Evolutionary conservation across 176 grass and related monocot species (phyloP).

Genomic region (Melocanna baccifera): DNA sequence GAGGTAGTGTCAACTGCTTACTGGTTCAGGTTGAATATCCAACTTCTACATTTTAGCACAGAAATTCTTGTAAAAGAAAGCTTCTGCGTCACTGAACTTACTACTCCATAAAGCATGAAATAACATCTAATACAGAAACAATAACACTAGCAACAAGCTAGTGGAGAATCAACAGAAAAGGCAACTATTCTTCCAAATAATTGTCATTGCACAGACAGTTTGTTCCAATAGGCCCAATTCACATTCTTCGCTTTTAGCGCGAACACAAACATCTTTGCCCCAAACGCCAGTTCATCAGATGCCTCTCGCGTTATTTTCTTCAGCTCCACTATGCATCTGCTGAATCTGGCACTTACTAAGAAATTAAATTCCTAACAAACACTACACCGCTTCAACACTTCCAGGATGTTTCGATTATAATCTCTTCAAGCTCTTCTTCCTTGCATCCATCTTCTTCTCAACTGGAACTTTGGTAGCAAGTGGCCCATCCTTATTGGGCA

Average conservation of each 20-base stretch:
- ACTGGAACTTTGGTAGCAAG: constrained; percentile 31
- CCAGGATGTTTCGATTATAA: constrained; percentile 31
- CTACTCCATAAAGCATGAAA: constrained; percentile 7
- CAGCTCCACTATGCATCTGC: neutral
- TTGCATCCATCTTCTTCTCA: constrained; percentile 84
- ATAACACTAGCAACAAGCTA: neutral
- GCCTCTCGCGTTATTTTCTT: neutral
- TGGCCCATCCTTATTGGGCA: constrained; percentile 46
- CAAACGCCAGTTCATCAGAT: constrained; percentile 1
- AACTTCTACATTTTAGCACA: neutral
- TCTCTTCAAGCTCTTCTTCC: constrained; percentile 97
- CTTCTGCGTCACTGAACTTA: constrained; percentile 18
- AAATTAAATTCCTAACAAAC: neutral
- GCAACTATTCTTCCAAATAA: constrained; percentile 11
- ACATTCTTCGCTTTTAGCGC: neutral
- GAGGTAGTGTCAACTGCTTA: neutral
- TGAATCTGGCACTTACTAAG: neutral
- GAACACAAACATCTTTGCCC: neutral
- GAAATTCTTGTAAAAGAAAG: neutral
- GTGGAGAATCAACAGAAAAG: constrained; percentile 28
- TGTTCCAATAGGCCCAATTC: neutral
- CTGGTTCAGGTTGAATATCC: constrained; percentile 24
- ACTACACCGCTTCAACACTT: neutral
- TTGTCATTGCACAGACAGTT: constrained; percentile 9
- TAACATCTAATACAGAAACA: neutral